phyloP scores from a whole-genome alignment of 208 protist species.

The Leishmania gerbilli region DNA sequence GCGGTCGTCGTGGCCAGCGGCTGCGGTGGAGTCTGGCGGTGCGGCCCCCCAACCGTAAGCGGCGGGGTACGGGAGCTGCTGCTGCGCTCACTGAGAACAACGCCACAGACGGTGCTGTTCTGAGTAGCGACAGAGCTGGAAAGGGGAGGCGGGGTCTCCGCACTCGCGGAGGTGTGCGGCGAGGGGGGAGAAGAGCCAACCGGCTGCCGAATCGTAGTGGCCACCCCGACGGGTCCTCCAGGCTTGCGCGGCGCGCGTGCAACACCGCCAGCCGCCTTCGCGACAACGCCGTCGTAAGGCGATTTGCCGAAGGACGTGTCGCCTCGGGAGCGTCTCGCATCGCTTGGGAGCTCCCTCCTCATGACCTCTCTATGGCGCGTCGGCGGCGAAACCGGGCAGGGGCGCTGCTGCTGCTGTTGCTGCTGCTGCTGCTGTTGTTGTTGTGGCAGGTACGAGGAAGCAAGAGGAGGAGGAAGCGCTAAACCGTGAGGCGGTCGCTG shows the following conservation, averaged over 20 bases:
- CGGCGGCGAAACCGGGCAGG: not conserved
- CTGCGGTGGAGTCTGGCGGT: conserved; percentile 12
- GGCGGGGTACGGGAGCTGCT: conserved; percentile 14
- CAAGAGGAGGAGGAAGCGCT: not conserved
- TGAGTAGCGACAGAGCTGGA: not conserved
- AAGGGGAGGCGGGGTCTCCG: not conserved
- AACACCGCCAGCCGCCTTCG: conserved; percentile 2
- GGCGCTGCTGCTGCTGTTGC: not conserved
- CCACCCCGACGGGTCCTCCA: conserved; percentile 4
- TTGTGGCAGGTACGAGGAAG: not conserved
- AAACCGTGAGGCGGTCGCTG: not conserved
- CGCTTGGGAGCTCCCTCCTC: not conserved
- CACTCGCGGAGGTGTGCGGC: not conserved
- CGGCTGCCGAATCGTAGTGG: not conserved
- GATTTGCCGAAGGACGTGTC: not conserved
- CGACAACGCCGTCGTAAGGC: conserved; percentile 10
- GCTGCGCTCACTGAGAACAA: conserved; percentile 2
- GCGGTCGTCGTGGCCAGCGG: not conserved
- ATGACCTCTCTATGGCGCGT: not conserved
- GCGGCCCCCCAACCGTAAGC: conserved; percentile 22
- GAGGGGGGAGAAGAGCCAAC: not conserved
- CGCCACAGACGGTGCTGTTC: not conserved
- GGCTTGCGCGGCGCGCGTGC: conserved; percentile 11
- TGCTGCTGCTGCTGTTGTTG: conserved; percentile 3
- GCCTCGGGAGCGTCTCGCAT: conserved; percentile 8